Evolutionary conservation across 1,284 basidiomycete genomes (phyloP), one percentile per base, ranked within the genome.

Genomic region (Entoloma clypeatum): DNA sequence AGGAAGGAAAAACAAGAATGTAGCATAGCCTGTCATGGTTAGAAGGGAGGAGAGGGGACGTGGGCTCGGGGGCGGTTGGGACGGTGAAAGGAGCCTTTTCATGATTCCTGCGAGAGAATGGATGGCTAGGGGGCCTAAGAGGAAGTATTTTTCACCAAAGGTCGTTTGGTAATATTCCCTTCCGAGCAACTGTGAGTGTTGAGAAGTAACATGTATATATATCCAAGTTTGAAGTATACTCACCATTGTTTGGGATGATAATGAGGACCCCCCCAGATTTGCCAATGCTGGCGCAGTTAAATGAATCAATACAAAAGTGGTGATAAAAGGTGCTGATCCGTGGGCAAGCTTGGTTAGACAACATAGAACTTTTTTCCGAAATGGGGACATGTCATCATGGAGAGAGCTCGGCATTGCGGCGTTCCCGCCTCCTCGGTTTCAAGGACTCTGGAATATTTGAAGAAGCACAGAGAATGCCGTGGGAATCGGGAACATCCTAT

Each of bases 121-220:
- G 10, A 79, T 52, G 14, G 63, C 62, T 19, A 89, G 61, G 3
- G 85, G 84, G 2, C 64, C 64, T 16, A 82, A 59, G 6, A 88
- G 63, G 5, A 88, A 73, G 41, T 75, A 76, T 31, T 66, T 72
- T 58, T 89, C 84, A 30, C 74, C 75, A 38, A 80, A 71, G 0
- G 63, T 33, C 0, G 79, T 83, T 57, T 88, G 84, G 56, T 89
- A 88, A 62, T 86, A 87, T 61, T 88, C 86, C 34, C 86, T 67
- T 8, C 85, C 84, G 7, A 88, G 62, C 17, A 88, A 64, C 85
- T 87, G 46, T n/a, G 13, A 10, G 24, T 18, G 10, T 19, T 19
- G 25, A 36, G 33, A 25, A 34, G 25, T 42, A 13, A 45, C 35
- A 24, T 40, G 24, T 14, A 26, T 28, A 16, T 14, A 17, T 9